These are phyloP conservation scores for Phytophthora lateralis DNA, from an alignment of 352 stramenopile species.

Conservation along the genomic window DNA sequence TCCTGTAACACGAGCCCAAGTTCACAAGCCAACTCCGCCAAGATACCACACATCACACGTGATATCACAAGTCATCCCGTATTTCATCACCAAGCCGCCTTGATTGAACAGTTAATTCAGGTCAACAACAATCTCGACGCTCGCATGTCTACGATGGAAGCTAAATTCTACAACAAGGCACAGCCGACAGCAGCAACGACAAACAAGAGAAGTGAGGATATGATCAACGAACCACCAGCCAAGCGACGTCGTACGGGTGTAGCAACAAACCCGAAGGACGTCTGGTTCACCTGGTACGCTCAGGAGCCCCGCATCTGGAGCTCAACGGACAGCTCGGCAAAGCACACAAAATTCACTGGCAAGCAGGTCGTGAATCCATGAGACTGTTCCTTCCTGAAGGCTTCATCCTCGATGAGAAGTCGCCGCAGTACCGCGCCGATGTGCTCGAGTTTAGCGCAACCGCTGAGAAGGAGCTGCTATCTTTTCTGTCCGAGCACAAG, in stretches of 20 bases:
- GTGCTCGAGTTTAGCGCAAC: background rate
- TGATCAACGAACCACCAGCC: background rate
- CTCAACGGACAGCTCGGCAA: background rate
- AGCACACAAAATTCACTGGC: conserved; percentile 5
- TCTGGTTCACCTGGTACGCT: conserved; percentile 18
- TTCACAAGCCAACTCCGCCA: too few relatives aligned
- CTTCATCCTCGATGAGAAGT: background rate
- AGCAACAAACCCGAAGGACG: conserved; percentile 1
- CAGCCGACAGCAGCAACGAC: background rate
- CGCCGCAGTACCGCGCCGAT: background rate
- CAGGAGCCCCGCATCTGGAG: conserved; percentile 8
- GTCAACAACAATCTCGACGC: background rate
- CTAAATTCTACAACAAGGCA: conserved; percentile 4
- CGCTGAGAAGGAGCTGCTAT: conserved; percentile 4
- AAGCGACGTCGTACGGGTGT: conserved; percentile 4
- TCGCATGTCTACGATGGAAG: background rate
- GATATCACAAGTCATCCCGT: conserved; percentile 3
- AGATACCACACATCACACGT: too few relatives aligned
- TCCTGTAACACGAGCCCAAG: background rate
- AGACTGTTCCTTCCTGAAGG: background rate
- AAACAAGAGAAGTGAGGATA: background rate
- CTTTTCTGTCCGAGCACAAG: background rate
- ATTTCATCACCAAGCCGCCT: conserved; percentile 5
- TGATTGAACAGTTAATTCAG: conserved; percentile 15
- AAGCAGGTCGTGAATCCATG: conserved; percentile 5